A percentile compares a stretch with the other conserved stretches of the same genome.
phyloP scores from a whole-genome alignment of 805 yeast genomes.

The Starmerella sirachaensis region DNA sequence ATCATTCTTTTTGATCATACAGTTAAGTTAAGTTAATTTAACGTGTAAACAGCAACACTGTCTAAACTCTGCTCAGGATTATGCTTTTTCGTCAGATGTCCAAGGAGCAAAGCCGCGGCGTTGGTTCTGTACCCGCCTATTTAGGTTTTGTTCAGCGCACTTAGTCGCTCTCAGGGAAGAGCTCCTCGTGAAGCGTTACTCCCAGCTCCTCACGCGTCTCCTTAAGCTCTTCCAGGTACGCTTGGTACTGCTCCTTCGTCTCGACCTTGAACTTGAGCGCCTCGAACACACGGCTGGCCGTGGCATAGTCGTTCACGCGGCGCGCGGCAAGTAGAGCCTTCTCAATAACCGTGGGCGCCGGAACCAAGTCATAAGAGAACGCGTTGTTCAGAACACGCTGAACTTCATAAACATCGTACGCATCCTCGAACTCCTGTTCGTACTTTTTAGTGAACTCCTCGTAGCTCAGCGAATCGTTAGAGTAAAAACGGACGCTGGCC shows the following conservation, averaged over 20 bases:
- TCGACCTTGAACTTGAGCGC: slow-evolving; percentile 92
- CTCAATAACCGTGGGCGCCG: slow-evolving; percentile 92
- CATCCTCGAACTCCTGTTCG: slow-evolving; percentile 93
- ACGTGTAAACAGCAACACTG: too few relatives aligned
- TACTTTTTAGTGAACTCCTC: slow-evolving; percentile 40
- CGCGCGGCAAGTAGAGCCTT: slow-evolving; percentile 95
- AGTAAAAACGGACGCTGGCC: slow-evolving; percentile 17
- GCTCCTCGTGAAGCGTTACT: slow-evolving; percentile 81
- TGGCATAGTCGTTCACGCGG: slow-evolving; percentile 97
- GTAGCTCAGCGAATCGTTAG: slow-evolving; percentile 20
- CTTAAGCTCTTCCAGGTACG: slow-evolving; percentile 89
- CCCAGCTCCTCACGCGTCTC: slow-evolving; percentile 87
- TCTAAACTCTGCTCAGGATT: too few relatives aligned
- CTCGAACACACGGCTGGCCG: slow-evolving; percentile 97
- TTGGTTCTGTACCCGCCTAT: too few relatives aligned
- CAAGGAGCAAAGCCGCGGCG: too few relatives aligned
- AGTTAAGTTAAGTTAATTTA: too few relatives aligned
- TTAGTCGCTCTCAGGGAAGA: slow-evolving; percentile 35
- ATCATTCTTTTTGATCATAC: too few relatives aligned
- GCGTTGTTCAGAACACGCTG: slow-evolving; percentile 95
- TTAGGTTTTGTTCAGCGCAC: too few relatives aligned
- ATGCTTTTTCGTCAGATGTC: too few relatives aligned
- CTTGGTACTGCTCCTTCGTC: slow-evolving; percentile 83
- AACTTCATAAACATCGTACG: slow-evolving; percentile 76
- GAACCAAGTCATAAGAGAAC: slow-evolving; percentile 96